Evolutionary conservation across 345 rosid species (phyloP), one percentile per base, ranked within the genome.

Genomic region (Microthlaspi erraticum): DNA sequence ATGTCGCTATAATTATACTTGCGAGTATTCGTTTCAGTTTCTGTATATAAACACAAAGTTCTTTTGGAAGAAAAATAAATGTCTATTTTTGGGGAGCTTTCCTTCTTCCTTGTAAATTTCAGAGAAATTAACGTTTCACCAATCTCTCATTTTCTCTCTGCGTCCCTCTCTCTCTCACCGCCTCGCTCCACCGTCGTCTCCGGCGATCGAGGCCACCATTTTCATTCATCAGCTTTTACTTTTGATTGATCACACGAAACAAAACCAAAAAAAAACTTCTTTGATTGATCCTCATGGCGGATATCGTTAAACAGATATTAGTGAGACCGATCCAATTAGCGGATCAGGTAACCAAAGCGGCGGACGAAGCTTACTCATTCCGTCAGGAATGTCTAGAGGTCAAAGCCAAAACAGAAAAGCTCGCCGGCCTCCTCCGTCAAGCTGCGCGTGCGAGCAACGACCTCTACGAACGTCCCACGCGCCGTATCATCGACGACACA

Each of bases 391-490:
- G 96, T 76, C 60, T 57, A 39, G 96, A 91, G 73, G 74, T 88
- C 6, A 84, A 86, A 70, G 79, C 72, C 80, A 91, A 87, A 76
- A 79, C 93, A 9, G 93, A 91, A 73, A 87, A 83, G 70, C 86
- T 91, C 8, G 84, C 89, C 4, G 79, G 74, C 17, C 84, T 89
- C 14, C 81, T 91, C 48, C 87, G 97, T 13, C 96, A 87, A 72
- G 88, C 85, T 1, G 96, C 97, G 8, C 87, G 96, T 13, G 86
- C 93, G 5, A 84, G 88, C 84, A 84, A 80, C 71, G 88, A 83
- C 12, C 83, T 82, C 7, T 91, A 88, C 75, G 87, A 87, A 64
- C 88, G 93, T 17, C 95, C 97, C 0, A 87, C 97, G 0, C 83
- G 93, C 23, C 81, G 97, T 1, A 88, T 91, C 60, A 80, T 84